These are phyloP conservation scores for Inga oerstediana DNA, from an alignment of 306 rosid genomes.

Conservation along the genomic window DNA sequence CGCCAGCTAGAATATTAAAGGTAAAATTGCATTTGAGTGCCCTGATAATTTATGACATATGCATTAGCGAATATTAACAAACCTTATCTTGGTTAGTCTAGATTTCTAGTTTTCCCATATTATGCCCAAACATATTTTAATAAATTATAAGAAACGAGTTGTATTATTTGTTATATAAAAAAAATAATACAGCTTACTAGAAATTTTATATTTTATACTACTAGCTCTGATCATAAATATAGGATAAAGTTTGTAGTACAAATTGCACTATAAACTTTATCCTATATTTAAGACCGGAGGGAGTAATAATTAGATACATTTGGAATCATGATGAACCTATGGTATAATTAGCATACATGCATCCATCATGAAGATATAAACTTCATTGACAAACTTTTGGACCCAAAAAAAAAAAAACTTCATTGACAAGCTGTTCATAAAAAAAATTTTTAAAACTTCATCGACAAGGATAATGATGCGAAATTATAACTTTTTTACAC, in stretches of 20 bases:
- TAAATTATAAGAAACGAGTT: not conserved
- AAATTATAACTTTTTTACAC: not conserved
- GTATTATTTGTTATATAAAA: not conserved
- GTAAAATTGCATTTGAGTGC: not conserved
- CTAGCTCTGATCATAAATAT: too few species aligned
- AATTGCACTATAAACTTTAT: too few species aligned
- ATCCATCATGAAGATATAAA: not conserved
- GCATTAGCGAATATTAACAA: not conserved
- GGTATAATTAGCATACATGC: not conserved
- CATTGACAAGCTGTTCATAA: slow-evolving; percentile 5
- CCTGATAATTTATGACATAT: not conserved
- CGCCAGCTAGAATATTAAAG: not conserved
- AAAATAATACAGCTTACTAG: not conserved
- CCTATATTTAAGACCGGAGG: too few species aligned
- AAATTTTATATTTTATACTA: not conserved
- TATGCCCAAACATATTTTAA: too few species aligned
- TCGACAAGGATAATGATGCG: slow-evolving; percentile 34
- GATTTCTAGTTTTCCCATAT: too few species aligned
- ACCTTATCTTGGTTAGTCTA: not conserved
- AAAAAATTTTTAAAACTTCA: not conserved
- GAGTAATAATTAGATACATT: not conserved
- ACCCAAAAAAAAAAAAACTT: not conserved
- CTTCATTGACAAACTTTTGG: slow-evolving; percentile 15
- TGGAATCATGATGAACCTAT: not conserved
- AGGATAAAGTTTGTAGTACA: too few species aligned